Percentiles rank a stretch among this genome's conserved stretches.
Evolutionary conservation across 2,329 filamentous ascomycete genomes (phyloP).

Genomic region (Colletotrichum sublineola): DNA sequence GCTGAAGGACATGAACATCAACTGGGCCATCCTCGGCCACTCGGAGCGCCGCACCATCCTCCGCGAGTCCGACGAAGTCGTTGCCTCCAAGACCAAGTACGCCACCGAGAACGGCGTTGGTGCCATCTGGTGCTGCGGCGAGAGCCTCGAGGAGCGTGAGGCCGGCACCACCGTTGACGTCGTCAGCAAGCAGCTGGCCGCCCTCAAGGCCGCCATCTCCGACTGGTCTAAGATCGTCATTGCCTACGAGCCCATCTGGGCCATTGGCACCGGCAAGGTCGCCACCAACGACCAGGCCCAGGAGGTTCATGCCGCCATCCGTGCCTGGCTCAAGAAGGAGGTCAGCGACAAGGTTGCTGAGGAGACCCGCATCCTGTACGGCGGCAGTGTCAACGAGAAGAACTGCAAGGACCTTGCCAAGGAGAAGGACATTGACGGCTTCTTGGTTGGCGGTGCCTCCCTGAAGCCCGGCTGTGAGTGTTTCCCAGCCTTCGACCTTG

Average conservation of each 20-base stretch:
- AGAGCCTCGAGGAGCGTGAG: slow-evolving; percentile 94
- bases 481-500: neutral
- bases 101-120: slow-evolving; percentile 87
- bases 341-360: slow-evolving; percentile 83
- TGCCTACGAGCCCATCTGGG: slow-evolving; percentile 99
- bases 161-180: slow-evolving; percentile 86
- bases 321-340: slow-evolving; percentile 85
- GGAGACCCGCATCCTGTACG: slow-evolving; percentile 94
- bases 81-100: slow-evolving; percentile 94
- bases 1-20: slow-evolving; percentile 88
- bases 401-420: slow-evolving; percentile 95
- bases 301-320: slow-evolving; percentile 93
- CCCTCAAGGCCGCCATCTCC: slow-evolving; percentile 80
- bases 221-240: slow-evolving; percentile 97
- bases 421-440: slow-evolving; percentile 96
- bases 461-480: slow-evolving; percentile 94
- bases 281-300: slow-evolving; percentile 91
- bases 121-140: slow-evolving; percentile 97
- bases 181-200: slow-evolving; percentile 86
- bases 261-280: slow-evolving; percentile 92
- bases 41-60: slow-evolving; percentile 94
- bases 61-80: slow-evolving; percentile 85
- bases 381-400: slow-evolving; percentile 97
- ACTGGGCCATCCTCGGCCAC: slow-evolving; percentile 94
- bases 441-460: slow-evolving; percentile 95